Evolutionary conservation across 176 grass and related monocot genomes (phyloP).

Genomic region (Oryza brachyantha): DNA sequence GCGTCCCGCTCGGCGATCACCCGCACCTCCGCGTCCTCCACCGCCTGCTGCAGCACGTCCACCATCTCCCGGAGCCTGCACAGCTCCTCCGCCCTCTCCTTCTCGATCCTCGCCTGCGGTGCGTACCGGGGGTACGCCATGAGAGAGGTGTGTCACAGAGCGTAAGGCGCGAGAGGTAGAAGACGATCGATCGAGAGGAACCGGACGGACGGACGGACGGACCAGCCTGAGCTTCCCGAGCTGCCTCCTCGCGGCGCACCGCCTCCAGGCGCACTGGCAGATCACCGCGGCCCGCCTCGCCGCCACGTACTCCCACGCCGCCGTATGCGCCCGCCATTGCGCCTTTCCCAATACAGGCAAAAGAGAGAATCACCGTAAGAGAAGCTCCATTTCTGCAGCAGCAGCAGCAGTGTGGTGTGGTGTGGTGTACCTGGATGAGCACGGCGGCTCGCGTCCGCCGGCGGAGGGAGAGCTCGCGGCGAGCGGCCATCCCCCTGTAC

Average conservation of each 20-base stretch:
- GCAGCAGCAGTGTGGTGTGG: not conserved
- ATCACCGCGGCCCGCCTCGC: constrained; percentile 46
- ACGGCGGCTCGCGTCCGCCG: constrained; percentile 36
- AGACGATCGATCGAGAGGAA: not conserved
- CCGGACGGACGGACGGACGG: not conserved
- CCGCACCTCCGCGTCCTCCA: constrained; percentile 40
- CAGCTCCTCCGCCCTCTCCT: constrained; percentile 35
- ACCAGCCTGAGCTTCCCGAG: constrained; percentile 56
- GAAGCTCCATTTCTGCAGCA: not conserved
- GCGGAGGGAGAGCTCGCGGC: constrained; percentile 43
- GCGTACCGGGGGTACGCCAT: not conserved
- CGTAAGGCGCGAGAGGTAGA: not conserved
- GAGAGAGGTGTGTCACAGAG: not conserved
- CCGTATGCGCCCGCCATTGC: constrained; percentile 42
- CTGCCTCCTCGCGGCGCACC: constrained; percentile 38
- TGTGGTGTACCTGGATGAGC: constrained; percentile 49
- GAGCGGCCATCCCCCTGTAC: constrained; percentile 30
- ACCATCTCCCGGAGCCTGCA: constrained; percentile 50
- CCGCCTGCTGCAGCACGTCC: constrained; percentile 54
- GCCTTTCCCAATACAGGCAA: constrained; percentile 30
- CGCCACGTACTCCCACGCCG: constrained; percentile 19
- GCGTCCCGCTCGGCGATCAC: constrained; percentile 34
- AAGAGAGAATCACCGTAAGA: not conserved
- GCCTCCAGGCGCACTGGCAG: constrained; percentile 54
- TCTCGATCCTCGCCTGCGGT: constrained; percentile 41